phyloP scores from a whole-genome alignment of 202 grass and related monocot species.

The Carex arenaria region DNA sequence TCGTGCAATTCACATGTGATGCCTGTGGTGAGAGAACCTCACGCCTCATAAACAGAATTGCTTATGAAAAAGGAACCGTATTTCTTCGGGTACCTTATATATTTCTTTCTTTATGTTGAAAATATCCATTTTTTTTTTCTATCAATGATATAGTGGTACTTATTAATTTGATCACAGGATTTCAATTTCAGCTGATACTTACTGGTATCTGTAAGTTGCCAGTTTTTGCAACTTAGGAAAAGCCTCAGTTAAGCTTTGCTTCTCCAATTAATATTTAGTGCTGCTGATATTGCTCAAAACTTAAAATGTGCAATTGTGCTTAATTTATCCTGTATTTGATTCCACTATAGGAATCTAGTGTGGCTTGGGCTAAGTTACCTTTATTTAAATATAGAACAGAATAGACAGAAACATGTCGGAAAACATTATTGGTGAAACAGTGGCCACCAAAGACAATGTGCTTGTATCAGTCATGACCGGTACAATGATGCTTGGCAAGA shows the following conservation, averaged over 20 bases:
- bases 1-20: constrained; percentile 86
- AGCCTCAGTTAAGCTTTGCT: background rate
- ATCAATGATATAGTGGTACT: background rate
- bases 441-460: background rate
- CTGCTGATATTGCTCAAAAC: background rate
- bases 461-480: background rate
- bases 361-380: background rate
- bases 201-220: background rate
- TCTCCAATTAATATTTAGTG: background rate
- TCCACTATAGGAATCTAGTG: background rate
- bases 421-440: background rate
- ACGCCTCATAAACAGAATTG: constrained; percentile 61
- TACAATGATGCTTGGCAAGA: background rate
- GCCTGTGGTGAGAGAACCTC: constrained; percentile 65
- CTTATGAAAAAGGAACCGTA: constrained; percentile 82
- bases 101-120: background rate
- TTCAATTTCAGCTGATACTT: background rate
- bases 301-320: background rate
- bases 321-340: background rate
- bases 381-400: background rate
- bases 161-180: background rate
- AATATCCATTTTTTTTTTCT: background rate
- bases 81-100: constrained; percentile 68
- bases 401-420: background rate
- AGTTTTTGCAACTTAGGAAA: background rate